These are phyloP conservation scores for Aspergillus haitiensis DNA, from an alignment of 495 filamentous ascomycete species.

Conservation along the genomic window DNA sequence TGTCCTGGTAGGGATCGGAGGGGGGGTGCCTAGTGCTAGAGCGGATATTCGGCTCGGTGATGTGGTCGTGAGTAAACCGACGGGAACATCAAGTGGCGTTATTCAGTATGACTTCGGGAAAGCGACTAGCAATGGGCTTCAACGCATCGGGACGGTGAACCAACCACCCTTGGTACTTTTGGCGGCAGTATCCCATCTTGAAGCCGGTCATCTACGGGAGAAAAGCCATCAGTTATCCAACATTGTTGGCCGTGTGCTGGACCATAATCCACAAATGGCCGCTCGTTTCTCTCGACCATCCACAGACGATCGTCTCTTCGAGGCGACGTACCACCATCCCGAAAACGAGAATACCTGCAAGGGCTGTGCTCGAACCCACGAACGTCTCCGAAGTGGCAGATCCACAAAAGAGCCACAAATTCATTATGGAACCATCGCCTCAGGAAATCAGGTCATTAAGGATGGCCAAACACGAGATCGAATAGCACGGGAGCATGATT, in stretches of 20 bases:
- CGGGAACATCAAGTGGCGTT: constrained; percentile 24
- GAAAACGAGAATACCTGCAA: not conserved
- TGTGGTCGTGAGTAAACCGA: constrained; percentile 37
- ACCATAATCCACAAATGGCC: not conserved
- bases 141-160: constrained; percentile 37
- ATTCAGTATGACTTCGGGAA: constrained; percentile 31
- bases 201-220: not conserved
- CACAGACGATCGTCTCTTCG: not conserved
- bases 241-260: not conserved
- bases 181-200: not conserved
- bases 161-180: constrained; percentile 33
- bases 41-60: constrained; percentile 38
- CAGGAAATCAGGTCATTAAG: not conserved
- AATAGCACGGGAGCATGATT: not conserved
- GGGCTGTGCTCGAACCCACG: not conserved
- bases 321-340: not conserved
- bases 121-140: constrained; percentile 26
- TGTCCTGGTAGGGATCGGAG: constrained; percentile 41
- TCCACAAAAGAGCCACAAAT: not conserved
- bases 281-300: not conserved
- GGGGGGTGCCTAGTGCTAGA: constrained; percentile 28
- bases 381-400: not conserved
- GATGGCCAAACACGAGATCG: not conserved
- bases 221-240: not conserved
- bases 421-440: not conserved